Evolutionary conservation across 768 basidiomycete genomes (phyloP).

Genomic region (Psilocybe cyanescens): DNA sequence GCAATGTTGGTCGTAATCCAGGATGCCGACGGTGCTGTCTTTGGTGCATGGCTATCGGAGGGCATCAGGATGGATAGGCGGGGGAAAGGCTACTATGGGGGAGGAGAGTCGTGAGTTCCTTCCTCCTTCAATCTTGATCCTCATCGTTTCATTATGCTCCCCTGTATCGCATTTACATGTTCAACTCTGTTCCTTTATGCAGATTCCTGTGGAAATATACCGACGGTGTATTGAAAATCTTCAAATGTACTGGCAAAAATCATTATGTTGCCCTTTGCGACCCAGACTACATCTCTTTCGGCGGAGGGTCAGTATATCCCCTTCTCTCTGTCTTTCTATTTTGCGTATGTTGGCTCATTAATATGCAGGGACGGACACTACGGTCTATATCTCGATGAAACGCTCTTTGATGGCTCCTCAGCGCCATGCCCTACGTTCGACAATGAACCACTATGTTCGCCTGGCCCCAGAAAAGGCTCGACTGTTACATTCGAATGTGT

Average conservation of each 20-base stretch:
- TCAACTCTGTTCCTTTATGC: neutral
- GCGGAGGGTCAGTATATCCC: slow-evolving; percentile 75
- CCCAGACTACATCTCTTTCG: slow-evolving; percentile 79
- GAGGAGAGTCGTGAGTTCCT: slow-evolving; percentile 78
- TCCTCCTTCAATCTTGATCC: slow-evolving; percentile 1
- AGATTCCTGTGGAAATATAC: slow-evolving; percentile 82
- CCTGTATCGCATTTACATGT: neutral
- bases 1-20: slow-evolving; percentile 66
- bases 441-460: slow-evolving; percentile 79
- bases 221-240: slow-evolving; percentile 57
- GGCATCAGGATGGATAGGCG: slow-evolving; percentile 62
- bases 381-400: slow-evolving; percentile 85
- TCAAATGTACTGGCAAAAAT: slow-evolving; percentile 87
- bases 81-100: slow-evolving; percentile 78
- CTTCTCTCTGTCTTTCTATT: neutral
- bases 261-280: slow-evolving; percentile 91
- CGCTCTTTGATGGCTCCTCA: slow-evolving; percentile 82
- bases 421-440: slow-evolving; percentile 85
- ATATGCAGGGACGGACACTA: slow-evolving; percentile 76
- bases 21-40: slow-evolving; percentile 65
- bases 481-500: slow-evolving; percentile 84
- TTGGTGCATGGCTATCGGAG: slow-evolving; percentile 87
- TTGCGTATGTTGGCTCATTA: neutral
- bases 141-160: neutral
- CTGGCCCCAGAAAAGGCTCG: slow-evolving; percentile 47